phyloP scores from a whole-genome alignment of 441 rosid species.

The Gossypium schwendimanii region DNA sequence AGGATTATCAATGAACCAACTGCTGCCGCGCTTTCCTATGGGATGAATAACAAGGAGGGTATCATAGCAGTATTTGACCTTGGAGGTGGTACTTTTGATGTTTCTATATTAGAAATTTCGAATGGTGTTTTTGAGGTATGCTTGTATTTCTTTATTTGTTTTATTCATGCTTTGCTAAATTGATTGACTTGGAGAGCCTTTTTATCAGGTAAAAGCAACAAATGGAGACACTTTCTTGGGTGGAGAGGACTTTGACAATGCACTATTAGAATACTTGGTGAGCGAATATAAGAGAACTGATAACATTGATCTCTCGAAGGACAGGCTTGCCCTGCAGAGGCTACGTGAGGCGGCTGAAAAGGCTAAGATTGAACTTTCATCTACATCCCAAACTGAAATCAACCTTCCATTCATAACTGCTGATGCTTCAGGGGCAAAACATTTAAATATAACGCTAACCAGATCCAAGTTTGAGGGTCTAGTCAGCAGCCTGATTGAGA shows the following conservation, averaged over 20 bases:
- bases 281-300: slow-evolving; percentile 45
- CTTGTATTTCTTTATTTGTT: background rate
- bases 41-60: slow-evolving; percentile 39
- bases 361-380: slow-evolving; percentile 59
- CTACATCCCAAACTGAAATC: slow-evolving; percentile 56
- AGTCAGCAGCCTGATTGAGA: slow-evolving; percentile 45
- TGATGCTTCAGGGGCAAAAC: slow-evolving; percentile 58
- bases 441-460: slow-evolving; percentile 48
- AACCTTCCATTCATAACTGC: slow-evolving; percentile 61
- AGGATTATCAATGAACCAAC: slow-evolving; percentile 44
- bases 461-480: slow-evolving; percentile 52
- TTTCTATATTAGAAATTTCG: slow-evolving; percentile 38
- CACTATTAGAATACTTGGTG: slow-evolving; percentile 44
- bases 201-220: slow-evolving; percentile 49
- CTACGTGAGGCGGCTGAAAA: slow-evolving; percentile 62
- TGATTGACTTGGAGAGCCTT: background rate
- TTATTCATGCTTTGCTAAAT: background rate
- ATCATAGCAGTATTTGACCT: slow-evolving; percentile 38
- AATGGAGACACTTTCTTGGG: slow-evolving; percentile 63
- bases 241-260: slow-evolving; percentile 58
- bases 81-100: slow-evolving; percentile 46
- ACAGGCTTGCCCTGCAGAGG: slow-evolving; percentile 53
- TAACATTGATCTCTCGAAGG: slow-evolving; percentile 45
- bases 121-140: slow-evolving; percentile 42
- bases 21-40: slow-evolving; percentile 41